Evolutionary conservation across 108 stramenopile genomes (phyloP).

Genomic region (Asterionellopsis glacialis): DNA sequence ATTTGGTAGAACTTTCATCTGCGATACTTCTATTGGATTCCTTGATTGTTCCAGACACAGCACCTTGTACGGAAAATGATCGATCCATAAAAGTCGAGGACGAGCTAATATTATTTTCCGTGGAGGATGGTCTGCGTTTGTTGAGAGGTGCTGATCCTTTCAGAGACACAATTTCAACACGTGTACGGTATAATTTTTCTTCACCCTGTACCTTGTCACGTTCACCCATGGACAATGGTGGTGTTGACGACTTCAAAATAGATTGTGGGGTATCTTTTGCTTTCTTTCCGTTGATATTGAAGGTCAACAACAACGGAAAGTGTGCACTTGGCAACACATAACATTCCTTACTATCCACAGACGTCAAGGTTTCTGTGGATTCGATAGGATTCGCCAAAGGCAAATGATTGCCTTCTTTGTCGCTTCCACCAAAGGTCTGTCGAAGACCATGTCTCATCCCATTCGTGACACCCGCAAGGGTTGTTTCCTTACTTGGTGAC

Average conservation of each 20-base stretch:
- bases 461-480: slow-evolving; percentile 57
- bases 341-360: slow-evolving; percentile 62
- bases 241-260: background rate
- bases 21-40: slow-evolving; percentile 41
- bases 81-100: slow-evolving; percentile 5
- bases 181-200: slow-evolving; percentile 58
- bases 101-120: slow-evolving; percentile 8
- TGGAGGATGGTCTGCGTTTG: background rate
- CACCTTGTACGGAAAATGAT: slow-evolving; percentile 46
- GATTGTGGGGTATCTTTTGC: slow-evolving; percentile 1
- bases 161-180: slow-evolving; percentile 45
- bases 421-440: background rate
- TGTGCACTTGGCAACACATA: slow-evolving; percentile 86
- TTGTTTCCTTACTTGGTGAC: slow-evolving; percentile 71
- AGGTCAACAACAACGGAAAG: slow-evolving; percentile 77
- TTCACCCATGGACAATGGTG: too few species aligned
- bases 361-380: slow-evolving; percentile 42
- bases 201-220: slow-evolving; percentile 6
- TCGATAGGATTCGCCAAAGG: slow-evolving; percentile 74
- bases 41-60: slow-evolving; percentile 58
- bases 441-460: slow-evolving; percentile 53
- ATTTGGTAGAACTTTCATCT: background rate
- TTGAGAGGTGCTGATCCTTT: slow-evolving; percentile 5
- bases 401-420: slow-evolving; percentile 7
- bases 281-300: slow-evolving; percentile 23